Evolutionary conservation across 169 alveolate genomes (phyloP).

Genomic region (Plasmodium gonderi): DNA sequence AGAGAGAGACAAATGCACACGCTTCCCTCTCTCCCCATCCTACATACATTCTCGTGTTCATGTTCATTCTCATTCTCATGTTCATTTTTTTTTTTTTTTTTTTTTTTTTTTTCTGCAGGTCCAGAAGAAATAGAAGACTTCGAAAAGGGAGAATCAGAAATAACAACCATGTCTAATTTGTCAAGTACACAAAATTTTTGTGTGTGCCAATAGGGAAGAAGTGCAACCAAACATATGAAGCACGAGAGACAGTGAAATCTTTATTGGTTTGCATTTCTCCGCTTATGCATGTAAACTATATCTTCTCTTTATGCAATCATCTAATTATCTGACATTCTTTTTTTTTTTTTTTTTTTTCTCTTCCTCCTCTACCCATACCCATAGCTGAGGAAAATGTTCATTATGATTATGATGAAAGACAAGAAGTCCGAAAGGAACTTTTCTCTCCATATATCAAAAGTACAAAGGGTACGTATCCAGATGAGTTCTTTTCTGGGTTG

Average conservation of each 20-base stretch:
- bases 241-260: neutral
- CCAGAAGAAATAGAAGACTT: slow-evolving; percentile 34
- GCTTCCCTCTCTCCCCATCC: too few relatives aligned
- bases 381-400: slow-evolving; percentile 55
- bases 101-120: neutral
- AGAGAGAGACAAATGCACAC: too few relatives aligned
- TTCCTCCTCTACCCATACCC: neutral
- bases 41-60: too few relatives aligned
- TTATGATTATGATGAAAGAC: slow-evolving; percentile 49
- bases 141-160: slow-evolving; percentile 22
- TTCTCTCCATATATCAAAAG: slow-evolving; percentile 53
- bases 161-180: slow-evolving; percentile 54
- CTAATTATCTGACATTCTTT: neutral
- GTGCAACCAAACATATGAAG: neutral
- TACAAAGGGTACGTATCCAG: slow-evolving; percentile 12
- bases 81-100: too few relatives aligned
- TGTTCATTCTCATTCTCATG: too few relatives aligned
- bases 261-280: neutral
- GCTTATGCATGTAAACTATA: neutral
- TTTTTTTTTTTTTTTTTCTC: neutral
- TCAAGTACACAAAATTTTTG: slow-evolving; percentile 4
- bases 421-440: slow-evolving; percentile 60
- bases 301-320: neutral
- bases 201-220: neutral
- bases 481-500: neutral